A percentile compares a stretch with the other conserved stretches of the same genome.
phyloP scores from a whole-genome alignment of 192 early-diverging fungal species.

The Irineochytrium annulatum region DNA sequence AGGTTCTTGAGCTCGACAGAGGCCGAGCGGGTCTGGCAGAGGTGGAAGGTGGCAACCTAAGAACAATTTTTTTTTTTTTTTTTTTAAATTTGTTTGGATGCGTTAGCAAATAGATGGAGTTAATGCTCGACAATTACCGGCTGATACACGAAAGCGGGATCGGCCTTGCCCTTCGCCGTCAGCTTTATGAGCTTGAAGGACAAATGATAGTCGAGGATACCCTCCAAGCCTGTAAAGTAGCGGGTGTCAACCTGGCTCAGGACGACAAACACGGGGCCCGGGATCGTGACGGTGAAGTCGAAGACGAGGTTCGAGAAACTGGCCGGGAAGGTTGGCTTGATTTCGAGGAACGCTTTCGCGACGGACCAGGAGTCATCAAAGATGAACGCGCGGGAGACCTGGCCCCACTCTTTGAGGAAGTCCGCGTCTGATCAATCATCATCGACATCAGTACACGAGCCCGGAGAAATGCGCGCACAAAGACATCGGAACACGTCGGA shows the following conservation, averaged over 20 bases:
- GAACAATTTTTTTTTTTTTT: too few relatives aligned
- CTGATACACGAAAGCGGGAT: not conserved
- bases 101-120: not conserved
- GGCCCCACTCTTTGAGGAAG: constrained; percentile 25
- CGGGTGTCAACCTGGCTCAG: constrained; percentile 26
- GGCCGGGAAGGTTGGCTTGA: constrained; percentile 17
- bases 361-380: constrained; percentile 27
- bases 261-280: constrained; percentile 10
- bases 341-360: constrained; percentile 6
- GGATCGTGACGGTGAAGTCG: not conserved
- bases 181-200: not conserved
- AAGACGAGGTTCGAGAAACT: constrained; percentile 3
- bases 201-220: constrained; percentile 7
- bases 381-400: constrained; percentile 9
- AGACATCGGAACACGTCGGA: not conserved
- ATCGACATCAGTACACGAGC: not conserved
- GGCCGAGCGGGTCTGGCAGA: not conserved
- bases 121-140: not conserved
- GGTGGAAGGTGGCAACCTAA: not conserved
- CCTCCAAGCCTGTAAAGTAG: constrained; percentile 19
- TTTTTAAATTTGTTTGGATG: not conserved
- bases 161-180: not conserved
- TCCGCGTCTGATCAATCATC: constrained; percentile 19
- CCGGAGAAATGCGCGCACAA: not conserved
- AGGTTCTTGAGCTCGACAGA: constrained; percentile 3